Percentiles rank a stretch among this genome's conserved stretches.
Conservation (phyloP, 2,329 filamentous ascomycete species). For the Diaporthe citrichinensis region DNA sequence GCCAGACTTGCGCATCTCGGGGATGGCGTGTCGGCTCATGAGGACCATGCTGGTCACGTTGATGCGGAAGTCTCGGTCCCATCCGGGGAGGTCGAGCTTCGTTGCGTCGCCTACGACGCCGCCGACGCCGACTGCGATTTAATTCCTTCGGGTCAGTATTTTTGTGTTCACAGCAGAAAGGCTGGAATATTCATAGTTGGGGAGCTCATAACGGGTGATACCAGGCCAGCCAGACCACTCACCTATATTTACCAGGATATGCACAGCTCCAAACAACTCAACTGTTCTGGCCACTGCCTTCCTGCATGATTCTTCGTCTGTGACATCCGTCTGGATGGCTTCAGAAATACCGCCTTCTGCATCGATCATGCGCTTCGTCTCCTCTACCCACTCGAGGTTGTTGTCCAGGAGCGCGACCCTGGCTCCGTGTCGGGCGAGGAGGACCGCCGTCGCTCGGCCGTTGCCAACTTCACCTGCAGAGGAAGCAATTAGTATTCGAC, state of each 20-base stretch:
- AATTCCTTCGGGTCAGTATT: not conserved
- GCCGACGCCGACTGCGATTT: conserved; percentile 49
- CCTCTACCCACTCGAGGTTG: conserved; percentile 45
- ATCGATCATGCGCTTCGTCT: conserved; percentile 50
- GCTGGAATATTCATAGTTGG: no score
- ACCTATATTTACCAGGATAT: conserved; percentile 51
- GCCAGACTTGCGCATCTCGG: conserved; percentile 51
- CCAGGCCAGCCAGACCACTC: not conserved
- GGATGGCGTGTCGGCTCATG: conserved; percentile 50
- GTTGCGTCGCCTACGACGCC: conserved; percentile 51
- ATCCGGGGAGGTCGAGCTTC: conserved; percentile 48
- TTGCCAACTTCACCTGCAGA: conserved; percentile 48
- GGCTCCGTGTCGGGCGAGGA: conserved; percentile 49
- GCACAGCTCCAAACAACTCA: conserved; percentile 45
- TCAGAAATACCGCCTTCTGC: conserved; percentile 47
- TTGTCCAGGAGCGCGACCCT: conserved; percentile 48
- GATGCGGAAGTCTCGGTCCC: conserved; percentile 50
- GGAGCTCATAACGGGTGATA: no score
- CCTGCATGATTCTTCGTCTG: conserved; percentile 45
- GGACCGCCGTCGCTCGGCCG: conserved; percentile 48
- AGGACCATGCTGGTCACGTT: conserved; percentile 55
- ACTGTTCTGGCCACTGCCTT: conserved; percentile 45
- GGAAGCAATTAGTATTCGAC: not conserved
- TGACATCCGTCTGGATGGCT: conserved; percentile 47
- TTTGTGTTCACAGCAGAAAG: not conserved